A percentile compares a stretch with the other conserved stretches of the same genome.
phyloP scores from a whole-genome alignment of 345 rosid species.

The Anacardium occidentale region DNA sequence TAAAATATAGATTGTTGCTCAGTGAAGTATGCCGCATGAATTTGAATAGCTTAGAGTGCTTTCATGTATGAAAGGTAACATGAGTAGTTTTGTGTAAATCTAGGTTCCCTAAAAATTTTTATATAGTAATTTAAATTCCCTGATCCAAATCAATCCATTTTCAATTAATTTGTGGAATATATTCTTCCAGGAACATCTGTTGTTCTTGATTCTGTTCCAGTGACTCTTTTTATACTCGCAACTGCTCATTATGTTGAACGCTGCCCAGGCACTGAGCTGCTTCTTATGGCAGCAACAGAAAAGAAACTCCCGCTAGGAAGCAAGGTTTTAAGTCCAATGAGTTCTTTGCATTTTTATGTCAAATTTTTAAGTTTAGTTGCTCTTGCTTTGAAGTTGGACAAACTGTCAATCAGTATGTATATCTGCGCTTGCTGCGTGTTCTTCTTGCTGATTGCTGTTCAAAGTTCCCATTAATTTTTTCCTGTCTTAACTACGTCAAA shows the following conservation, averaged over 20 bases:
- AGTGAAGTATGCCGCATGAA: neutral
- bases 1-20: neutral
- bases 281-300: constrained; percentile 49
- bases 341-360: constrained; percentile 43
- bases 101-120: neutral
- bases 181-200: constrained; percentile 29
- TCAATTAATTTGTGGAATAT: constrained; percentile 2
- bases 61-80: neutral
- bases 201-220: constrained; percentile 42
- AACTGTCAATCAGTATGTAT: neutral
- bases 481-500: neutral
- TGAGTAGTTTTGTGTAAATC: neutral
- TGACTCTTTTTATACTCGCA: constrained; percentile 49
- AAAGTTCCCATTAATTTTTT: neutral
- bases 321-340: constrained; percentile 59
- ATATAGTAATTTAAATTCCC: constrained; percentile 2
- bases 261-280: constrained; percentile 73
- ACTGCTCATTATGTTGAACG: constrained; percentile 69
- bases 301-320: constrained; percentile 45
- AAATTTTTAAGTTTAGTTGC: constrained; percentile 13
- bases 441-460: neutral
- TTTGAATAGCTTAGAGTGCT: neutral
- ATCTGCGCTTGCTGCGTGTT: neutral
- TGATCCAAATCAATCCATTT: constrained; percentile 2
- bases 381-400: neutral